Conservation (phyloP, 2,329 filamentous ascomycete species). For the Penicillium verrucosum region DNA sequence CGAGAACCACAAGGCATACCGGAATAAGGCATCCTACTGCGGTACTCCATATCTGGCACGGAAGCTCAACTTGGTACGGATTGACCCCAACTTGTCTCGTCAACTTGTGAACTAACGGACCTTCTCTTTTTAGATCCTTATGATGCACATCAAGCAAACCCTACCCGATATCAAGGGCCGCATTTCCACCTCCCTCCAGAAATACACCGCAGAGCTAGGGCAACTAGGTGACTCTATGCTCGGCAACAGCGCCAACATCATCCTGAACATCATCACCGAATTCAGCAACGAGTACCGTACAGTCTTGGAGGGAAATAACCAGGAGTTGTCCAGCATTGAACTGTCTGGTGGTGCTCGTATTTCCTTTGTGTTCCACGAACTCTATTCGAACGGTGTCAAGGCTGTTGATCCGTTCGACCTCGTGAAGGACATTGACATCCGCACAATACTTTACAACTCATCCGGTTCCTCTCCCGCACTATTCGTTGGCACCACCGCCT, state of each 20-base stretch:
- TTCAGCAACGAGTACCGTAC: constrained; percentile 98
- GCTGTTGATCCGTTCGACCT: constrained; percentile 96
- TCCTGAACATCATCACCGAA: constrained; percentile 98
- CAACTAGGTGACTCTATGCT: constrained; percentile 90
- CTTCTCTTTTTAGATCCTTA: constrained; percentile 64
- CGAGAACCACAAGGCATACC: constrained; percentile 96
- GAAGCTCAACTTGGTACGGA: constrained; percentile 78
- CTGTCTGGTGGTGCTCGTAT: constrained; percentile 96
- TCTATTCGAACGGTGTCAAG: constrained; percentile 97
- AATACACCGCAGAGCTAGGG: constrained; percentile 79
- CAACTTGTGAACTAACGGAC: constrained; percentile 24
- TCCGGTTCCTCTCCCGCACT: constrained; percentile 96
- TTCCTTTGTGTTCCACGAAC: constrained; percentile 97
- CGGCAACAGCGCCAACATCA: constrained; percentile 92
- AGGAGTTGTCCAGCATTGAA: constrained; percentile 89
- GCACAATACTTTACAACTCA: constrained; percentile 96
- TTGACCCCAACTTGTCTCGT: not conserved
- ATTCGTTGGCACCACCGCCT: constrained; percentile 96
- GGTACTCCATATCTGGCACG: constrained; percentile 94
- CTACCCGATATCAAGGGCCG: constrained; percentile 97
- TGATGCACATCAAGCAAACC: constrained; percentile 99
- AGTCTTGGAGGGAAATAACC: constrained; percentile 93
- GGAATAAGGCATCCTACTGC: constrained; percentile 98
- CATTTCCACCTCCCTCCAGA: constrained; percentile 88
- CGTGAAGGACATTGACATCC: constrained; percentile 96